Evolutionary conservation across 2,329 filamentous ascomycete species (phyloP).

Genomic region (Monosporascus sp.): DNA sequence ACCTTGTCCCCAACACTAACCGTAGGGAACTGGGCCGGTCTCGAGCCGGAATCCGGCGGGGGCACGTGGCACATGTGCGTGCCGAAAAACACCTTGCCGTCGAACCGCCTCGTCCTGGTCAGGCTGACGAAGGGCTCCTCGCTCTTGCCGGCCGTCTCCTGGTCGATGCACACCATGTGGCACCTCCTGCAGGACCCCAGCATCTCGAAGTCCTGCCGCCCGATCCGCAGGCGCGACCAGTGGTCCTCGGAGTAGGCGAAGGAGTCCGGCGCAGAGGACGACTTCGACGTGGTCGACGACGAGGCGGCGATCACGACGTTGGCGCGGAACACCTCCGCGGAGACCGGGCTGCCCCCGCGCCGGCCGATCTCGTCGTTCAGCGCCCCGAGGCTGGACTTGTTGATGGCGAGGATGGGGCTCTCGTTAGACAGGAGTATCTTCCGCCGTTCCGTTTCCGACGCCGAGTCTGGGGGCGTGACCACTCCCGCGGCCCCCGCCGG

Average conservation of each 20-base stretch:
- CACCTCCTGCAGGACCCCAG: constrained; percentile 83
- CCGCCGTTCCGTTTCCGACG: constrained; percentile 39
- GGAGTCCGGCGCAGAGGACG: constrained; percentile 33
- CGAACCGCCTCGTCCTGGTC: constrained; percentile 77
- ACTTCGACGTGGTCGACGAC: neutral
- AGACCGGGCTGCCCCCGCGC: constrained; percentile 59
- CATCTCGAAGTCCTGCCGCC: constrained; percentile 59
- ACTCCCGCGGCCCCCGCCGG: constrained; percentile 51
- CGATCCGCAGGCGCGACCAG: constrained; percentile 68
- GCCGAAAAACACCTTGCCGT: constrained; percentile 86
- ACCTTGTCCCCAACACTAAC: constrained; percentile 46
- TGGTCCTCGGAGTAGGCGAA: constrained; percentile 72
- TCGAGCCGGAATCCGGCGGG: constrained; percentile 9
- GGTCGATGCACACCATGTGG: constrained; percentile 95
- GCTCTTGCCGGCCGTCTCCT: constrained; percentile 69
- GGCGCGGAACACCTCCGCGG: constrained; percentile 75
- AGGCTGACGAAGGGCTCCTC: constrained; percentile 87
- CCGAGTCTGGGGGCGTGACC: constrained; percentile 54
- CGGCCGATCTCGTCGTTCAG: constrained; percentile 69
- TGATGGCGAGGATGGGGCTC: constrained; percentile 84
- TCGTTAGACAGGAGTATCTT: constrained; percentile 86
- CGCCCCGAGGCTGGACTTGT: constrained; percentile 70
- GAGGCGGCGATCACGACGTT: constrained; percentile 67
- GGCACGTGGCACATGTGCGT: constrained; percentile 62
- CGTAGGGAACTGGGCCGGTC: constrained; percentile 34